Evolutionary conservation across 768 basidiomycete species (phyloP).

Genomic region (Clitopilus passeckerianus): DNA sequence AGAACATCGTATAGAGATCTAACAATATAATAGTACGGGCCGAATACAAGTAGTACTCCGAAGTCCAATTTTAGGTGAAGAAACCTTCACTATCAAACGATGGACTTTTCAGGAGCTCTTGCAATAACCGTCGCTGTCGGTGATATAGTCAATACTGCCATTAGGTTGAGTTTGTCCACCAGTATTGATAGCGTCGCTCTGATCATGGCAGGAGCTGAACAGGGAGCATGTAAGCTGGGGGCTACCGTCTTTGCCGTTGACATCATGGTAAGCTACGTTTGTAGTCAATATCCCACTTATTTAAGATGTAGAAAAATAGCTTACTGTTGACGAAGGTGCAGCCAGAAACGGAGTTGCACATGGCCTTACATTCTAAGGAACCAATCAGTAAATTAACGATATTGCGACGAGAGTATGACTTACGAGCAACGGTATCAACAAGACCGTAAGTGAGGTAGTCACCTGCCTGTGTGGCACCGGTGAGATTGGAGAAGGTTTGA

Average conservation of each 20-base stretch:
- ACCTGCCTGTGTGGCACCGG: conserved; percentile 35
- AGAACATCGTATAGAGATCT: too few relatives aligned
- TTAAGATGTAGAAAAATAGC: conserved; percentile 12
- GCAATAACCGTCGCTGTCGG: conserved; percentile 37
- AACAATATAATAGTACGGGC: too few relatives aligned
- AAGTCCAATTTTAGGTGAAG: too few relatives aligned
- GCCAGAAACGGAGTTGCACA: conserved; percentile 35
- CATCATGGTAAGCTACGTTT: conserved; percentile 35
- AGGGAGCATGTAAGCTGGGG: conserved; percentile 38
- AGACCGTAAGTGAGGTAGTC: conserved; percentile 40
- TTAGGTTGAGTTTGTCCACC: conserved; percentile 40
- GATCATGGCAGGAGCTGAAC: conserved; percentile 30
- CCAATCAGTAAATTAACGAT: not conserved
- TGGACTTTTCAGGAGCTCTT: conserved; percentile 13
- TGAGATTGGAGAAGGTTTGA: conserved; percentile 34
- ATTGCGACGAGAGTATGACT: not conserved
- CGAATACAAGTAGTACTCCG: too few relatives aligned
- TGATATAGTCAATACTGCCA: conserved; percentile 35
- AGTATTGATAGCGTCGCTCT: conserved; percentile 30
- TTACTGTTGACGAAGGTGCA: conserved; percentile 40
- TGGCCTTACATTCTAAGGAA: conserved; percentile 34
- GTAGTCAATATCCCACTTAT: not conserved
- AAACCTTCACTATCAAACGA: too few relatives aligned
- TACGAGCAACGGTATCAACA: conserved; percentile 37
- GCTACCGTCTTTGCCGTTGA: conserved; percentile 43